Percentiles rank a stretch among this genome's conserved stretches.
Evolutionary conservation across 2,329 filamentous ascomycete genomes (phyloP).

Genomic region (Chaetomium globosum): DNA sequence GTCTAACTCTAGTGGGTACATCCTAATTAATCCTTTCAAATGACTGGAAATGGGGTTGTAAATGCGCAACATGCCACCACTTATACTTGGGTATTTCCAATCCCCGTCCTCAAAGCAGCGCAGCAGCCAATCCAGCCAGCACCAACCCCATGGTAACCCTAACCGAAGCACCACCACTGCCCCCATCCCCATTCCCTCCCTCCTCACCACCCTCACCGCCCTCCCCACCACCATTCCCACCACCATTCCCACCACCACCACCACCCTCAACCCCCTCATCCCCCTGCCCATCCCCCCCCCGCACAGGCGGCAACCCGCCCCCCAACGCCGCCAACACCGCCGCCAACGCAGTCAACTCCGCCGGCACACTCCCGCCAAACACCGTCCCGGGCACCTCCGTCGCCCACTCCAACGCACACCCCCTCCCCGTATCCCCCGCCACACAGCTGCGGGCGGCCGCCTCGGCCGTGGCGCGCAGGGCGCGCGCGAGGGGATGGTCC

Average conservation of each 20-base stretch:
- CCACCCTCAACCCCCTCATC: neutral
- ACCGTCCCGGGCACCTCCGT: constrained; percentile 45
- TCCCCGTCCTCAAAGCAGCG: neutral
- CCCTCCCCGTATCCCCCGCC: constrained; percentile 51
- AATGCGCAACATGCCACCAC: neutral
- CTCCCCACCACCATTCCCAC: neutral
- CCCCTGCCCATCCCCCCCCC: neutral
- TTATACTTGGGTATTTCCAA: neutral
- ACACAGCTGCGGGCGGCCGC: constrained; percentile 63
- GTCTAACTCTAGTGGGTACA: too few species aligned
- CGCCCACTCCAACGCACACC: constrained; percentile 51
- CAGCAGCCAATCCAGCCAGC: constrained; percentile 21
- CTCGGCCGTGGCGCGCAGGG: constrained; percentile 58
- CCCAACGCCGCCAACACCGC: constrained; percentile 47
- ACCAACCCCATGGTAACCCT: constrained; percentile 15
- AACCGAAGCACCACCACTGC: constrained; percentile 8
- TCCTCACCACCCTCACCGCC: neutral
- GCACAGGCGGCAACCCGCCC: neutral
- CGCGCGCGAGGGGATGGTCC: constrained; percentile 54
- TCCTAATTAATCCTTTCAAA: too few species aligned
- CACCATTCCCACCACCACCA: neutral
- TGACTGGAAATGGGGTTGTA: neutral
- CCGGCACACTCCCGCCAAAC: constrained; percentile 46
- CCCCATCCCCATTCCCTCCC: constrained; percentile 1
- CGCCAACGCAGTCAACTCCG: constrained; percentile 55